Conservation (phyloP, 2,329 filamentous ascomycete genomes). For the Trichoderma sp. region DNA sequence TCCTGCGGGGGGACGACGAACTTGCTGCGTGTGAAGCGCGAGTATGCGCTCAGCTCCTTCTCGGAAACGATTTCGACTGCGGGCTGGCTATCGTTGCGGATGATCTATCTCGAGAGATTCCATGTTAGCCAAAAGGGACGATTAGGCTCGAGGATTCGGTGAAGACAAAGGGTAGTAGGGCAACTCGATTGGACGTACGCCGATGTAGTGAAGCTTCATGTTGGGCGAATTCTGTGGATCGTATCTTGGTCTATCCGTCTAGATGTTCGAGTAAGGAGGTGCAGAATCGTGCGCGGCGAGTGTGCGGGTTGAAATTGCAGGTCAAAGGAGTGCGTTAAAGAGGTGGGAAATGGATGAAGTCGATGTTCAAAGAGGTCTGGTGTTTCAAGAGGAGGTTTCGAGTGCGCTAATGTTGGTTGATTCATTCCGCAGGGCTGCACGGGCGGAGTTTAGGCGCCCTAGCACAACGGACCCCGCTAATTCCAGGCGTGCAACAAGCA, state of each 20-base stretch:
- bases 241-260: background rate
- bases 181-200: slow-evolving; percentile 54
- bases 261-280: background rate
- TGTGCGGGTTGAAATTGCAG: background rate
- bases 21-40: slow-evolving; percentile 73
- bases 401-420: background rate
- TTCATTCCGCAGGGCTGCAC: background rate
- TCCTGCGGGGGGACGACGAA: slow-evolving; percentile 37
- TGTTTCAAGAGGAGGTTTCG: slow-evolving; percentile 16
- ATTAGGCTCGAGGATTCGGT: background rate
- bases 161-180: slow-evolving; percentile 12
- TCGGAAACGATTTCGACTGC: slow-evolving; percentile 74
- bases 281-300: background rate
- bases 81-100: slow-evolving; percentile 76
- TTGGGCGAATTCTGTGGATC: slow-evolving; percentile 32
- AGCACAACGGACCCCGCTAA: background rate
- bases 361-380: background rate
- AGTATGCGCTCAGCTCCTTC: slow-evolving; percentile 75
- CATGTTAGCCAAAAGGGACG: background rate
- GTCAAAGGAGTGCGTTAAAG: background rate
- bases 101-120: slow-evolving; percentile 56
- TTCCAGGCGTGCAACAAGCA: background rate
- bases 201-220: slow-evolving; percentile 89
- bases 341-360: background rate
- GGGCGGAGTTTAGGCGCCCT: slow-evolving; percentile 4